A percentile compares a stretch with the other conserved stretches of the same genome.
phyloP scores from a whole-genome alignment of 352 stramenopile species.

The Phytophthora pistaciae region DNA sequence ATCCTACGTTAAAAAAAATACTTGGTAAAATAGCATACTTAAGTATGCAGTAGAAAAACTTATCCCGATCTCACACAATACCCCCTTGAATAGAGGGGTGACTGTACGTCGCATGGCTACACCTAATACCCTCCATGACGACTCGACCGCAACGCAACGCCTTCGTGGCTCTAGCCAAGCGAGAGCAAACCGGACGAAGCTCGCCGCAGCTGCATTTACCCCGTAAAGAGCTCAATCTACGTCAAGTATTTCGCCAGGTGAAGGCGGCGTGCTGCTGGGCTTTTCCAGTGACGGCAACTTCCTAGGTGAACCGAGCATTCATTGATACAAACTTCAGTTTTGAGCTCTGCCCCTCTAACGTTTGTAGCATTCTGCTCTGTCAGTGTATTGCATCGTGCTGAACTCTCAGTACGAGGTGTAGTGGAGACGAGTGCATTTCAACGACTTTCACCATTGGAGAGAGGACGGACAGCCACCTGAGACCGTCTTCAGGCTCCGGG shows the following conservation, averaged over 20 bases:
- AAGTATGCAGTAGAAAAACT: too few species aligned
- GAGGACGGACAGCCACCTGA: conserved; percentile 15
- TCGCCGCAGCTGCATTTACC: conserved; percentile 4
- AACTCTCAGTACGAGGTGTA: conserved; percentile 50
- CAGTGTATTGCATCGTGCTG: conserved; percentile 64
- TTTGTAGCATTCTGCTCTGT: background rate
- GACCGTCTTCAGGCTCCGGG: conserved; percentile 25
- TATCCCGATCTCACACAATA: too few species aligned
- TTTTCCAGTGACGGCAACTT: conserved; percentile 78
- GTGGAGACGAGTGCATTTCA: conserved; percentile 51
- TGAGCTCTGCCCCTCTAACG: background rate
- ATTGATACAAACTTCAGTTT: conserved; percentile 2
- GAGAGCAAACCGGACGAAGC: conserved; percentile 17
- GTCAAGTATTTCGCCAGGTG: conserved; percentile 48
- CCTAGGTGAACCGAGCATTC: conserved; percentile 43
- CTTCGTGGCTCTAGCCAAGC: conserved; percentile 16
- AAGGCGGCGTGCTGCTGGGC: conserved; percentile 62
- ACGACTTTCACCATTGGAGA: conserved; percentile 17
- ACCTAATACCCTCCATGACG: conserved; percentile 4
- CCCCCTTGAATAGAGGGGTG: background rate
- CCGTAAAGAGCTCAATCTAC: conserved; percentile 22
- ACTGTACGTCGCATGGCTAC: background rate
- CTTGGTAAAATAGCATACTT: too few species aligned
- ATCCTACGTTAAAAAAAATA: too few species aligned
- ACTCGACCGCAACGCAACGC: background rate